Percentiles rank a stretch among this genome's conserved stretches.
Evolutionary conservation across 305 asterid species (phyloP).

Genomic region (Solanum chacoense): DNA sequence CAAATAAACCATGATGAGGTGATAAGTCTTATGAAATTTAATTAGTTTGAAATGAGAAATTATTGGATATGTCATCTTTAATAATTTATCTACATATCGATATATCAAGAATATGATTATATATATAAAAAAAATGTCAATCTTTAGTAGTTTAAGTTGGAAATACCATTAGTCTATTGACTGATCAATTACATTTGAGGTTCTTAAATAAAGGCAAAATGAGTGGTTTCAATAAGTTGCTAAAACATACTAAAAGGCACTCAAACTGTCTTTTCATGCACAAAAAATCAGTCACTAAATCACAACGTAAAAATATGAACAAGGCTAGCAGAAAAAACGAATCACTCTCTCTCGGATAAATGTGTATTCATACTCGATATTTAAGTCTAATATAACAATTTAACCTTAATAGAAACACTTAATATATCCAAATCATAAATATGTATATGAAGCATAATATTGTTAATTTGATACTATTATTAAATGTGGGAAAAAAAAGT

Average conservation of each 20-base stretch:
- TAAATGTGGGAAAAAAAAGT: background rate
- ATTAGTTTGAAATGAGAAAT: background rate
- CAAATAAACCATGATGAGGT: background rate
- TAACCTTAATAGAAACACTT: background rate
- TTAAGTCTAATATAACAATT: background rate
- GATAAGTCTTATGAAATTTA: background rate
- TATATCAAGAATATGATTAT: background rate
- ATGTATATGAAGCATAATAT: background rate
- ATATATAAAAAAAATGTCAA: background rate
- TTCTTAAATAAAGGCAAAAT: background rate
- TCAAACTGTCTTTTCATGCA: background rate
- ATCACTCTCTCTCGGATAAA: background rate
- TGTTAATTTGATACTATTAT: background rate
- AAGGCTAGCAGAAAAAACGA: background rate
- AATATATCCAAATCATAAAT: background rate
- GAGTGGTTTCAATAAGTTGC: slow-evolving; percentile 2
- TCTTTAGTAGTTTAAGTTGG: background rate
- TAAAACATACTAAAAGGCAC: background rate
- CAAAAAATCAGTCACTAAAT: background rate
- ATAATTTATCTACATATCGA: background rate
- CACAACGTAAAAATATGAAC: background rate
- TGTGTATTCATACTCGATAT: background rate
- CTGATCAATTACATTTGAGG: background rate
- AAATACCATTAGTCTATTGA: background rate
- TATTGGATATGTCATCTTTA: background rate